Evolutionary conservation across 441 rosid genomes (phyloP).

Genomic region (Corymbia citriodora): DNA sequence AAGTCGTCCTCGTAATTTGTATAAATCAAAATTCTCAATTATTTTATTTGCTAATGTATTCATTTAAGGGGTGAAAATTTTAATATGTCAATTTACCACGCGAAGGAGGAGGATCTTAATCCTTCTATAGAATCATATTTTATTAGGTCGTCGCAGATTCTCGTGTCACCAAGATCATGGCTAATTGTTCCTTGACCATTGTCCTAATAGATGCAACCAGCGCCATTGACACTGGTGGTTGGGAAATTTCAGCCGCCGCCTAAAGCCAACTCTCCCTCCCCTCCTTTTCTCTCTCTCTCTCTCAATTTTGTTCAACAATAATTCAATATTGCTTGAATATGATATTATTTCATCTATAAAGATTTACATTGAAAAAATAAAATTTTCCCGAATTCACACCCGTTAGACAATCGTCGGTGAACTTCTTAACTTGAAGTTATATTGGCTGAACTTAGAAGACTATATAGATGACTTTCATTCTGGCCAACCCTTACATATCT

Average conservation of each 20-base stretch:
- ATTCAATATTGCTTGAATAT: no score
- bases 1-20: background rate
- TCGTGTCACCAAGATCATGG: background rate
- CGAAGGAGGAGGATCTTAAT: background rate
- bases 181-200: background rate
- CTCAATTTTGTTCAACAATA: background rate
- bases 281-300: background rate
- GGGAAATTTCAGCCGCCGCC: background rate
- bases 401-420: no score
- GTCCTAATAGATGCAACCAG: background rate
- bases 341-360: no score
- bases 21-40: no score
- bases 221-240: background rate
- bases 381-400: background rate
- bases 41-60: background rate
- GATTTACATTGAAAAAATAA: background rate
- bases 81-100: background rate
- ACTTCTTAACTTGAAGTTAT: no score
- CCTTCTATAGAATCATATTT: background rate
- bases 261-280: background rate
- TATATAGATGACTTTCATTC: background rate
- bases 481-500: background rate
- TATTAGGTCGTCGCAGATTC: background rate
- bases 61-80: background rate
- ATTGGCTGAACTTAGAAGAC: no score